phyloP scores from a whole-genome alignment of 2,329 filamentous ascomycete genomes.

The Monilinia polystroma region DNA sequence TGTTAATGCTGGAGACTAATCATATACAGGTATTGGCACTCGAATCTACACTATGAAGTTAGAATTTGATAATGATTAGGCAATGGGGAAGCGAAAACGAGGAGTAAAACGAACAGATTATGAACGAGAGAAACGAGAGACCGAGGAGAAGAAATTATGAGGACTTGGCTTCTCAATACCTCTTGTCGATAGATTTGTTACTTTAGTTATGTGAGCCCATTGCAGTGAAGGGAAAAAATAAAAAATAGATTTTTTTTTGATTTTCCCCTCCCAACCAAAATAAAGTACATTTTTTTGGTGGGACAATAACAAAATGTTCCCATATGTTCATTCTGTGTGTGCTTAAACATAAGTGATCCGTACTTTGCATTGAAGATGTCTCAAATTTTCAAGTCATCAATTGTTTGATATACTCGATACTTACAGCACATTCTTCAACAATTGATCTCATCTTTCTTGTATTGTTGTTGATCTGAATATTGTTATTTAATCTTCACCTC shows the following conservation, averaged over 20 bases:
- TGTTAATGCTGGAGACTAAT: conserved; percentile 22
- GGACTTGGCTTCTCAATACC: background rate
- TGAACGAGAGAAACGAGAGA: background rate
- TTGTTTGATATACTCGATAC: background rate
- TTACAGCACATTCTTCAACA: background rate
- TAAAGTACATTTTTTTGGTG: background rate
- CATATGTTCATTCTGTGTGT: background rate
- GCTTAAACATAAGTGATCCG: background rate
- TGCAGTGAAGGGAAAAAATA: conserved; percentile 11
- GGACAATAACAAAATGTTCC: background rate
- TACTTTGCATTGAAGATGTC: background rate
- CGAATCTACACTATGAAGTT: conserved; percentile 39
- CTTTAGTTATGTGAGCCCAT: background rate
- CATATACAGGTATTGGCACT: conserved; percentile 41
- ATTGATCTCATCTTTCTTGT: background rate
- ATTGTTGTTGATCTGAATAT: background rate
- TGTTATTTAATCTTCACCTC: conserved; percentile 8
- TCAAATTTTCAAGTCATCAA: background rate
- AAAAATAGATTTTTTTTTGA: background rate
- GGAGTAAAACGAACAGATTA: conserved; percentile 1
- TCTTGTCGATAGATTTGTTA: conserved; percentile 15
- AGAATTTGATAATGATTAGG: background rate
- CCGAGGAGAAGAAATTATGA: background rate
- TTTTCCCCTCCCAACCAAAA: background rate
- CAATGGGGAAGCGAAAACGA: background rate